Conservation (phyloP, 371 early-diverging fungal species). For the Mortierella sp. region DNA sequence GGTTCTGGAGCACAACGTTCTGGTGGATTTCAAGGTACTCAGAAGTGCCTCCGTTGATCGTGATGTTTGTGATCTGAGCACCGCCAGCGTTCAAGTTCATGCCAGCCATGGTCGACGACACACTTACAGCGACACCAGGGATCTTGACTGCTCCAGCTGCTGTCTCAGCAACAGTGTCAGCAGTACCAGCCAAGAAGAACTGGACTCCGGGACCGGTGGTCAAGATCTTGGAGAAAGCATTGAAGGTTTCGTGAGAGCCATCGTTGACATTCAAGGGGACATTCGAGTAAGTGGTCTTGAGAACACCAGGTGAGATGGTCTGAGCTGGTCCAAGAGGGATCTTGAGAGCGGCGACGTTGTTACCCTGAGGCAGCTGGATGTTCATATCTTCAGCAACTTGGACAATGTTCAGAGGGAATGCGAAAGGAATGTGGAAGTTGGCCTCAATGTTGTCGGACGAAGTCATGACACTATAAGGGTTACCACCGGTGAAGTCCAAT, state of each 20-base stretch:
- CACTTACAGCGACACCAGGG: constrained; percentile 60
- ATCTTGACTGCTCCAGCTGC: constrained; percentile 65
- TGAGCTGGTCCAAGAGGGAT: constrained; percentile 59
- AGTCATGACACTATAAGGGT: constrained; percentile 60
- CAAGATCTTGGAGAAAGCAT: constrained; percentile 59
- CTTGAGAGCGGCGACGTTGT: constrained; percentile 58
- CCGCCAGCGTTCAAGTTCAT: constrained; percentile 57
- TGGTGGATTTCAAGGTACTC: constrained; percentile 57
- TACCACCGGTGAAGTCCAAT: constrained; percentile 62
- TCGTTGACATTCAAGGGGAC: constrained; percentile 58
- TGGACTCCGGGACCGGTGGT: constrained; percentile 57
- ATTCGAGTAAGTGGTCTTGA: constrained; percentile 55
- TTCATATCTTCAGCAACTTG: constrained; percentile 60
- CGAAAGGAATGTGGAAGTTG: constrained; percentile 64
- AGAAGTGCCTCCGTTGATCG: constrained; percentile 59
- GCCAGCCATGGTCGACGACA: constrained; percentile 62
- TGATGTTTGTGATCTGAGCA: constrained; percentile 56
- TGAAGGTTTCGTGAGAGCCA: constrained; percentile 53
- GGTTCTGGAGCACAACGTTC: constrained; percentile 61
- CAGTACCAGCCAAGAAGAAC: constrained; percentile 63
- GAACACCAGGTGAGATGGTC: constrained; percentile 55
- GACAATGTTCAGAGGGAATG: constrained; percentile 63
- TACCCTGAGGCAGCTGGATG: constrained; percentile 50
- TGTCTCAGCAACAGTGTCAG: constrained; percentile 62
- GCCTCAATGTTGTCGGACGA: constrained; percentile 63